These are phyloP conservation scores for Beta macrorhiza DNA, from an alignment of 179 eudicot genomes.

Conservation along the genomic window DNA sequence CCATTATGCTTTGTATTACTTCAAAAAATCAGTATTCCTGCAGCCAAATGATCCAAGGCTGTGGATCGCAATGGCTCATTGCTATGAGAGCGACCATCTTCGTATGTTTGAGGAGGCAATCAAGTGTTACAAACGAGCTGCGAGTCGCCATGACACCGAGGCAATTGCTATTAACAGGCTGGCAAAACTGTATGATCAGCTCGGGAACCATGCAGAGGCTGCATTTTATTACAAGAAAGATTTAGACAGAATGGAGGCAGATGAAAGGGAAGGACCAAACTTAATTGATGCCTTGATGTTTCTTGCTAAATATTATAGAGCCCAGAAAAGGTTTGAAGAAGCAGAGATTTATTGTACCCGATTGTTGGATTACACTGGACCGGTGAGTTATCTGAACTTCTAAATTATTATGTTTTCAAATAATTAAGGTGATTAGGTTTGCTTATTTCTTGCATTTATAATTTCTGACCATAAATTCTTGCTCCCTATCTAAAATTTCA, in stretches of 20 bases:
- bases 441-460: neutral
- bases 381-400: conserved; percentile 37
- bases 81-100: conserved; percentile 87
- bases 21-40: conserved; percentile 71
- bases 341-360: conserved; percentile 90
- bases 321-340: conserved; percentile 72
- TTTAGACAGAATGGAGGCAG: conserved; percentile 90
- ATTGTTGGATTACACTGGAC: conserved; percentile 77
- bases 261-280: conserved; percentile 88
- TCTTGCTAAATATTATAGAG: conserved; percentile 64
- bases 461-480: neutral
- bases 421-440: neutral
- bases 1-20: conserved; percentile 82
- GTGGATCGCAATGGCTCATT: conserved; percentile 98
- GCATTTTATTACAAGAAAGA: conserved; percentile 89
- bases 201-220: conserved; percentile 74
- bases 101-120: conserved; percentile 91
- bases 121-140: conserved; percentile 83
- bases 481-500: conserved; percentile 33
- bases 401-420: neutral
- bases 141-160: conserved; percentile 79
- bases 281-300: conserved; percentile 75
- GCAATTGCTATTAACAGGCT: conserved; percentile 86
- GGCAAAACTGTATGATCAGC: conserved; percentile 76
- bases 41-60: conserved; percentile 88